Evolutionary conservation across 108 stramenopile species (phyloP).

Genomic region (Cyclotella sp.): DNA sequence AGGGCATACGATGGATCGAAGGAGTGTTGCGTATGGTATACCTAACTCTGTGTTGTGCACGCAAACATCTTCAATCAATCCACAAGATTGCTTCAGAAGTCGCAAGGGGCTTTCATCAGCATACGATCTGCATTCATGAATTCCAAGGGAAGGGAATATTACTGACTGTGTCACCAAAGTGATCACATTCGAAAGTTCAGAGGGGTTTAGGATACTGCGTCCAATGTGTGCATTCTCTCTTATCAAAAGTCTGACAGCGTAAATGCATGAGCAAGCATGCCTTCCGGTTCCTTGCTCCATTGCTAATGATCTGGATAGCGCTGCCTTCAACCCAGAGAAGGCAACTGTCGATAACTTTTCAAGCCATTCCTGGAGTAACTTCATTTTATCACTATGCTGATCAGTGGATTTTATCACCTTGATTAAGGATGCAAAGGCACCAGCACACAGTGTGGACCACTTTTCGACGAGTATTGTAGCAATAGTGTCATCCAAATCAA

Average conservation of each 20-base stretch:
- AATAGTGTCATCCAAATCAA: slow-evolving; percentile 45
- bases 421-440: slow-evolving; percentile 47
- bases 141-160: slow-evolving; percentile 23
- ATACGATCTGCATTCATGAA: slow-evolving; percentile 4
- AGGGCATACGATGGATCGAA: slow-evolving; percentile 50
- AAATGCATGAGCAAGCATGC: slow-evolving; percentile 21
- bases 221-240: slow-evolving; percentile 13
- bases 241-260: slow-evolving; percentile 33
- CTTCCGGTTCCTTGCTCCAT: slow-evolving; percentile 2
- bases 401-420: slow-evolving; percentile 27
- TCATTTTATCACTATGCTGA: slow-evolving; percentile 20
- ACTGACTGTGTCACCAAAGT: slow-evolving; percentile 34
- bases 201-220: neutral
- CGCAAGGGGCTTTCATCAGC: neutral
- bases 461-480: slow-evolving; percentile 33
- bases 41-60: slow-evolving; percentile 6
- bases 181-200: slow-evolving; percentile 28
- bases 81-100: slow-evolving; percentile 43
- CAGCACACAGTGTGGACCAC: slow-evolving; percentile 55
- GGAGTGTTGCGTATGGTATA: slow-evolving; percentile 36
- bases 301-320: slow-evolving; percentile 16
- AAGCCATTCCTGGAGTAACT: slow-evolving; percentile 56
- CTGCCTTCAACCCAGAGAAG: slow-evolving; percentile 50
- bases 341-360: slow-evolving; percentile 53
- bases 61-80: slow-evolving; percentile 44